Percentiles rank a stretch among this genome's conserved stretches.
Conservation (phyloP, 1,284 basidiomycete genomes). For the Marasmius oreades region DNA sequence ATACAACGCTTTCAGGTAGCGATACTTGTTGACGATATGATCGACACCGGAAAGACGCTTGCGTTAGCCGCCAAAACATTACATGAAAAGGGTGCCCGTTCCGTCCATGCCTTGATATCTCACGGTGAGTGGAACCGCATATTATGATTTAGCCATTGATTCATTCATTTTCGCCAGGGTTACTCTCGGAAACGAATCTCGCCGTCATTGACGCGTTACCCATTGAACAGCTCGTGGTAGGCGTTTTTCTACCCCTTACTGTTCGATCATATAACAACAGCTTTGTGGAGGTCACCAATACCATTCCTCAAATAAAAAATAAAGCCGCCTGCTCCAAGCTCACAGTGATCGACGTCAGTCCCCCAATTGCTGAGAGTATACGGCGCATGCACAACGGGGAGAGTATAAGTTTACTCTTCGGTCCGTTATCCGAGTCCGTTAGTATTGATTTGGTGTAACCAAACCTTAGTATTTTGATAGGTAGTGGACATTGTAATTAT, state of each 20-base stretch:
- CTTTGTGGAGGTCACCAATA: slow-evolving; percentile 38
- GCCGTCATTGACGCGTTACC: slow-evolving; percentile 75
- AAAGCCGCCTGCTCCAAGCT: slow-evolving; percentile 58
- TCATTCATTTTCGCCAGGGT: slow-evolving; percentile 42
- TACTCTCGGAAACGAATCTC: slow-evolving; percentile 86
- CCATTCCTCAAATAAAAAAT: slow-evolving; percentile 41
- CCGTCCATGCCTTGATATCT: slow-evolving; percentile 87
- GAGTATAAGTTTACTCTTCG: slow-evolving; percentile 80
- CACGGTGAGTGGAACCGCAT: slow-evolving; percentile 61
- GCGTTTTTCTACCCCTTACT: slow-evolving; percentile 26
- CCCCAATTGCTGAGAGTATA: slow-evolving; percentile 93
- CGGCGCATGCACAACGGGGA: slow-evolving; percentile 96
- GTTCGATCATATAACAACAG: background rate
- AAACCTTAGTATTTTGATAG: background rate
- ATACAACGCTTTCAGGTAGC: slow-evolving; percentile 55
- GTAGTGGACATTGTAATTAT: background rate
- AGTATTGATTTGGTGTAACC: slow-evolving; percentile 25
- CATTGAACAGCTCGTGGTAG: slow-evolving; percentile 83
- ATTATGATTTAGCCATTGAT: slow-evolving; percentile 4
- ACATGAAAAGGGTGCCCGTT: slow-evolving; percentile 84
- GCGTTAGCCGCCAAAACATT: slow-evolving; percentile 83
- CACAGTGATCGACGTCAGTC: slow-evolving; percentile 81
- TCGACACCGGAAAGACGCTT: slow-evolving; percentile 92
- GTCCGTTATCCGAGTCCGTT: slow-evolving; percentile 63
- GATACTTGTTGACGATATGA: slow-evolving; percentile 97